These are phyloP conservation scores for Pseudocercospora musae DNA, from an alignment of 2,329 filamentous ascomycete genomes.

Conservation along the genomic window DNA sequence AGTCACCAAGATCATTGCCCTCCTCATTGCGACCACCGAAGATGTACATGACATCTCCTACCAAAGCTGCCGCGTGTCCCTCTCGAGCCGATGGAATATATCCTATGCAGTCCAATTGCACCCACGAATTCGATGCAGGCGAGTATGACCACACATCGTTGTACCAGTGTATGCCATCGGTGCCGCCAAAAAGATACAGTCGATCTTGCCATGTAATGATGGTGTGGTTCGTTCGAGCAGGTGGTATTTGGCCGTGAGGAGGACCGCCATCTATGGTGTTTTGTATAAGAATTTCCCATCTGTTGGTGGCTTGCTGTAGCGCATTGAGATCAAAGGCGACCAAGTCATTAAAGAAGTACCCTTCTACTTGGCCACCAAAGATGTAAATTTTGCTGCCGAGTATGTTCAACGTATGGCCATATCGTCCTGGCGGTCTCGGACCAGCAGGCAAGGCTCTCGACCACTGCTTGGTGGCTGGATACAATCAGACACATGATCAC, in stretches of 20 bases:
- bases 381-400: conserved; percentile 95
- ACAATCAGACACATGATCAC: conserved; percentile 1
- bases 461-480: conserved; percentile 90
- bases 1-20: conserved; percentile 84
- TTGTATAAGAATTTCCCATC: conserved; percentile 88
- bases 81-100: conserved; percentile 93
- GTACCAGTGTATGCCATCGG: conserved; percentile 95
- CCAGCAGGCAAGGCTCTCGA: conserved; percentile 87
- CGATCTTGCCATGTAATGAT: conserved; percentile 90
- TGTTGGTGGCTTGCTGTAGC: conserved; percentile 82
- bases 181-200: conserved; percentile 95
- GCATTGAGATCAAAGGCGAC: conserved; percentile 95
- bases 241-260: conserved; percentile 66
- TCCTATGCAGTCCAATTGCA: conserved; percentile 89
- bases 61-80: conserved; percentile 87
- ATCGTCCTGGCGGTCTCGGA: conserved; percentile 80
- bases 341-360: conserved; percentile 96
- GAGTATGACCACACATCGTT: conserved; percentile 99
- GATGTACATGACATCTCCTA: conserved; percentile 98
- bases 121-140: conserved; percentile 76
- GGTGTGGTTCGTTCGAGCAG: conserved; percentile 90
- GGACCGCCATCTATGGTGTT: conserved; percentile 64
- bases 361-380: conserved; percentile 95
- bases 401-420: conserved; percentile 95
- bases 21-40: conserved; percentile 96